A percentile compares a stretch with the other conserved stretches of the same genome.
Conservation (phyloP, 495 filamentous ascomycete species). For the Thermothielavioides terrestris region DNA sequence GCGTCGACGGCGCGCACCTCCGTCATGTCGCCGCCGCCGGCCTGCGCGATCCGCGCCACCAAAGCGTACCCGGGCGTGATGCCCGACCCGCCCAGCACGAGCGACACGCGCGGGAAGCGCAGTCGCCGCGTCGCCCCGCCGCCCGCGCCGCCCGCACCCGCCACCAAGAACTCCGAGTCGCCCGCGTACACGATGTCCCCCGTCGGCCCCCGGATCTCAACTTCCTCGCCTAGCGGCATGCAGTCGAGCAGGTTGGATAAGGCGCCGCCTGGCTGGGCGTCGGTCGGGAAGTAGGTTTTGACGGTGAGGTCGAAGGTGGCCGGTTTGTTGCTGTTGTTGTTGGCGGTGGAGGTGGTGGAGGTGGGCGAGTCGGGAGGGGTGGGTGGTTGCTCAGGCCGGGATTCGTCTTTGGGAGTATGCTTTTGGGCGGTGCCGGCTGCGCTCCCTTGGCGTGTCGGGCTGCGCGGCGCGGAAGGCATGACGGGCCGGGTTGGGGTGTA, state of each 20-base stretch:
- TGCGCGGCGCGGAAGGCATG: not conserved
- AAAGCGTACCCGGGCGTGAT: slow-evolving; percentile 52
- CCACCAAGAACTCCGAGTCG: slow-evolving; percentile 2
- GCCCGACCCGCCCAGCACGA: slow-evolving; percentile 48
- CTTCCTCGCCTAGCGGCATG: slow-evolving; percentile 34
- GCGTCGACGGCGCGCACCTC: slow-evolving; percentile 46
- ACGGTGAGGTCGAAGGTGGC: slow-evolving; percentile 7
- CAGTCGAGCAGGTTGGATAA: slow-evolving; percentile 33
- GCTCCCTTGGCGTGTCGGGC: not conserved
- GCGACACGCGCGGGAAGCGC: slow-evolving; percentile 11
- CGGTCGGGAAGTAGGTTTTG: slow-evolving; percentile 9
- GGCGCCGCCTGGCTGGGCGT: slow-evolving; percentile 7
- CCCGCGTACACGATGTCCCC: slow-evolving; percentile 25
- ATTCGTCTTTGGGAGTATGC: not conserved
- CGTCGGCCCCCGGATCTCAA: slow-evolving; percentile 43
- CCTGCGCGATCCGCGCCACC: slow-evolving; percentile 45
- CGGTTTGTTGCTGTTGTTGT: not conserved
- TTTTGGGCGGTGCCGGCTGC: not conserved
- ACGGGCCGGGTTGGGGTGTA: slow-evolving; percentile 13
- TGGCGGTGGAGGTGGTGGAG: not conserved
- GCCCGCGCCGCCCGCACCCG: no score
- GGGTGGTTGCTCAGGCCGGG: not conserved
- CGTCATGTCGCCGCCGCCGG: slow-evolving; percentile 40
- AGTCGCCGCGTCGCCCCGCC: no score
- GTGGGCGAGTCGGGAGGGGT: not conserved